Conservation (phyloP, 176 grass and related monocot species). For the Melocanna baccifera region DNA sequence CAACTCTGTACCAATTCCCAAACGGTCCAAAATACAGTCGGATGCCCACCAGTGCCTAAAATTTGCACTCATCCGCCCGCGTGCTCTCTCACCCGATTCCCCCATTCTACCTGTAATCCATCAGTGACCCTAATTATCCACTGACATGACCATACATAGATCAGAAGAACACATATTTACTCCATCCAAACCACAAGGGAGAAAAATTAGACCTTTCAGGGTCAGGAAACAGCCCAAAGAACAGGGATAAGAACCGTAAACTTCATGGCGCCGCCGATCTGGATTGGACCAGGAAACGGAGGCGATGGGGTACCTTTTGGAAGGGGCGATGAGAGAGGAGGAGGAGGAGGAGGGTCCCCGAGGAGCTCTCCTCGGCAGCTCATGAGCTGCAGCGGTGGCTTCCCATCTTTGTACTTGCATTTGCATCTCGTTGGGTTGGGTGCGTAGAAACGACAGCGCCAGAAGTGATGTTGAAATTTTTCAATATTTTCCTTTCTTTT, state of each 20-base stretch:
- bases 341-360: background rate
- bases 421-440: constrained; percentile 26
- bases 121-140: background rate
- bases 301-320: constrained; percentile 33
- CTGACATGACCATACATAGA: background rate
- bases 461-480: background rate
- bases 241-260: background rate
- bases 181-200: background rate
- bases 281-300: constrained; percentile 10
- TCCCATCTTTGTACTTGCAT: constrained; percentile 36
- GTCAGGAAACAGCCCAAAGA: background rate
- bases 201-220: background rate
- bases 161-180: background rate
- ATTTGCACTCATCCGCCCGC: background rate
- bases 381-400: background rate
- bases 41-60: background rate
- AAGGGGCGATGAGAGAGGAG: constrained; percentile 22
- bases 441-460: constrained; percentile 13
- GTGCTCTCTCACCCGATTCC: background rate
- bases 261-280: too few relatives aligned
- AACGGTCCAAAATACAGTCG: background rate
- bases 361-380: constrained; percentile 1
- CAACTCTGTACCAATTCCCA: background rate
- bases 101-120: background rate
- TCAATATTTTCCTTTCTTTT: background rate